Evolutionary conservation across 805 yeast species (phyloP).

Genomic region (Candida pini): DNA sequence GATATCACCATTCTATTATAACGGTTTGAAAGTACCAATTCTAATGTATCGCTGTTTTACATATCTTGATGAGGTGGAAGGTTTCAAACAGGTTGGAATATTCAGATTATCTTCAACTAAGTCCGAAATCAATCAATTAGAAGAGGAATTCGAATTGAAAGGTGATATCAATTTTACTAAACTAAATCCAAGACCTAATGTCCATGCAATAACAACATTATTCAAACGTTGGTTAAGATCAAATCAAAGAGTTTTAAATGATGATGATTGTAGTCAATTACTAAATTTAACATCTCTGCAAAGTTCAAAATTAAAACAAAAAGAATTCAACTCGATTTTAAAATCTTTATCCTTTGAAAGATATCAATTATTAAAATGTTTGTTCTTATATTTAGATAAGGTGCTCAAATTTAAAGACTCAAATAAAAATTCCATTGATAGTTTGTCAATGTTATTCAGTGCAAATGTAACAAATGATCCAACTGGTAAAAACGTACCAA

Average conservation of each 20-base stretch:
- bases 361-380: constrained; percentile 48
- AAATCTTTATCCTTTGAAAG: constrained; percentile 47
- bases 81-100: constrained; percentile 74
- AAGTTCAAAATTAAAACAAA: constrained; percentile 38
- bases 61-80: constrained; percentile 54
- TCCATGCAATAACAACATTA: constrained; percentile 77
- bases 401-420: constrained; percentile 49
- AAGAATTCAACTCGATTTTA: constrained; percentile 14
- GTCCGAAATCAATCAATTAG: constrained; percentile 11
- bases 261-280: constrained; percentile 12
- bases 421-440: constrained; percentile 76
- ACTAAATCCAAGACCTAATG: constrained; percentile 39
- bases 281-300: constrained; percentile 40
- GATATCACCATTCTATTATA: constrained; percentile 42
- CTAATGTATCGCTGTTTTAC: constrained; percentile 68
- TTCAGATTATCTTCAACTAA: constrained; percentile 62
- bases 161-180: constrained; percentile 13
- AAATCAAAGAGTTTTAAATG: constrained; percentile 8
- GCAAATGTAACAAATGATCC: constrained; percentile 17
- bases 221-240: constrained; percentile 74
- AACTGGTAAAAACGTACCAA: constrained; percentile 12
- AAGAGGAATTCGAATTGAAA: constrained; percentile 8
- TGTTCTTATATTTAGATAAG: constrained; percentile 56
- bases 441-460: constrained; percentile 33
- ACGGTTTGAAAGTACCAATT: constrained; percentile 52